phyloP scores from a whole-genome alignment of 2,329 filamentous ascomycete genomes.

The Fusarium sterilihyphosum region DNA sequence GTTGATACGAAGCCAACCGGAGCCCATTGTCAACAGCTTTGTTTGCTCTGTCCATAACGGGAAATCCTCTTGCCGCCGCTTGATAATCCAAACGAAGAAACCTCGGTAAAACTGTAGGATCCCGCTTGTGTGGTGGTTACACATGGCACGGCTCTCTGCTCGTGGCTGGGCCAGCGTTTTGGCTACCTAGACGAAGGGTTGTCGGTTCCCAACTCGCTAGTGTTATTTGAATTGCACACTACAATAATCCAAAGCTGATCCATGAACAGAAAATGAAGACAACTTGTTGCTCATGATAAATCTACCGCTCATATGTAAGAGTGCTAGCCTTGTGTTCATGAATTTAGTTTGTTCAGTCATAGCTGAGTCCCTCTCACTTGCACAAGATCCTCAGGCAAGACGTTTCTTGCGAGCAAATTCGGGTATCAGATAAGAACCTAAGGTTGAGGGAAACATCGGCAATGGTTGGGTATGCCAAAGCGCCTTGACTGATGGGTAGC shows the following conservation, averaged over 20 bases:
- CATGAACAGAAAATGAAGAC: no score
- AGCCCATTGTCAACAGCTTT: not conserved
- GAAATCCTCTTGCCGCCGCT: not conserved
- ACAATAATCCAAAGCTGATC: not conserved
- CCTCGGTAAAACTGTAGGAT: conserved; percentile 32
- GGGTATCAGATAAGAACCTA: not conserved
- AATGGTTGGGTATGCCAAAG: conserved; percentile 1
- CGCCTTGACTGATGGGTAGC: conserved; percentile 2
- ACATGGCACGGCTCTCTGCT: conserved; percentile 36
- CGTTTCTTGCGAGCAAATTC: not conserved
- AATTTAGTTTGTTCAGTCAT: not conserved
- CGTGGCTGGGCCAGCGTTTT: conserved; percentile 14
- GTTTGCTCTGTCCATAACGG: not conserved
- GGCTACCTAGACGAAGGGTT: not conserved
- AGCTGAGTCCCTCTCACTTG: not conserved
- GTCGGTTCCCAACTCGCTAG: not conserved
- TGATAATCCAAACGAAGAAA: conserved; percentile 21
- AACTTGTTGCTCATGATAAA: not conserved
- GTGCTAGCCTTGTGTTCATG: not conserved
- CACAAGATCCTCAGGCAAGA: conserved; percentile 6
- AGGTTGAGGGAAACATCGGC: not conserved
- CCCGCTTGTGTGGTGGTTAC: conserved; percentile 32
- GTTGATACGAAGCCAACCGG: not conserved
- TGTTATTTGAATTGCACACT: not conserved
- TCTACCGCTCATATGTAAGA: not conserved